A percentile compares a stretch with the other conserved stretches of the same genome.
These are phyloP conservation scores for Globisporangium viniferum DNA, from an alignment of 352 stramenopile genomes.

Conservation along the genomic window DNA sequence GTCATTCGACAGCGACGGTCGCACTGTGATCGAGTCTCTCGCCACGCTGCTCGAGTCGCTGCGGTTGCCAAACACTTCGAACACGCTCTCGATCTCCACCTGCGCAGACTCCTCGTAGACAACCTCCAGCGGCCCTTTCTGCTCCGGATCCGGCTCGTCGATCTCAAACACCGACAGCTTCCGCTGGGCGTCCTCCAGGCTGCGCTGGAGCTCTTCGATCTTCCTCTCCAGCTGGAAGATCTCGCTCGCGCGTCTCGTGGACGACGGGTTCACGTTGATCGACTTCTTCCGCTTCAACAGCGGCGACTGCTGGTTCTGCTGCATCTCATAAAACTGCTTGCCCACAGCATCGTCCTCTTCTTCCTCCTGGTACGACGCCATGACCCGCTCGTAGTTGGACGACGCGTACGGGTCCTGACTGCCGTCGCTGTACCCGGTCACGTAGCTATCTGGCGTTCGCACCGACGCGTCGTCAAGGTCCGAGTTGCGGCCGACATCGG, in stretches of 20 bases:
- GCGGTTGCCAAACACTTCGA: slow-evolving; percentile 39
- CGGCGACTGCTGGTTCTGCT: slow-evolving; percentile 2
- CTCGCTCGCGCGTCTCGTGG: slow-evolving; percentile 26
- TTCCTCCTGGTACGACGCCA: slow-evolving; percentile 35
- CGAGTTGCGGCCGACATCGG: slow-evolving; percentile 27
- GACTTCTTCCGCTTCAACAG: slow-evolving; percentile 12
- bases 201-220: slow-evolving; percentile 55
- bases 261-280: slow-evolving; percentile 20
- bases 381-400: slow-evolving; percentile 61
- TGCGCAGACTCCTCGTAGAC: slow-evolving; percentile 42
- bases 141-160: slow-evolving; percentile 51
- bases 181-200: slow-evolving; percentile 53
- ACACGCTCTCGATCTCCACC: slow-evolving; percentile 50
- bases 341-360: slow-evolving; percentile 25
- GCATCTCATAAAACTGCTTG: not conserved
- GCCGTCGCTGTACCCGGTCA: slow-evolving; percentile 38
- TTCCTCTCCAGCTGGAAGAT: slow-evolving; percentile 62
- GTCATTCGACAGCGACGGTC: slow-evolving; percentile 15
- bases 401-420: slow-evolving; percentile 52
- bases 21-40: slow-evolving; percentile 14
- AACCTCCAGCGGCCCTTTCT: slow-evolving; percentile 24
- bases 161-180: slow-evolving; percentile 59
- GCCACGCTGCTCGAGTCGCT: slow-evolving; percentile 14
- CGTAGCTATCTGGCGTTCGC: slow-evolving; percentile 19
- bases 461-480: slow-evolving; percentile 21